Conservation (phyloP, 345 rosid species). For the Dimocarpus longan region DNA sequence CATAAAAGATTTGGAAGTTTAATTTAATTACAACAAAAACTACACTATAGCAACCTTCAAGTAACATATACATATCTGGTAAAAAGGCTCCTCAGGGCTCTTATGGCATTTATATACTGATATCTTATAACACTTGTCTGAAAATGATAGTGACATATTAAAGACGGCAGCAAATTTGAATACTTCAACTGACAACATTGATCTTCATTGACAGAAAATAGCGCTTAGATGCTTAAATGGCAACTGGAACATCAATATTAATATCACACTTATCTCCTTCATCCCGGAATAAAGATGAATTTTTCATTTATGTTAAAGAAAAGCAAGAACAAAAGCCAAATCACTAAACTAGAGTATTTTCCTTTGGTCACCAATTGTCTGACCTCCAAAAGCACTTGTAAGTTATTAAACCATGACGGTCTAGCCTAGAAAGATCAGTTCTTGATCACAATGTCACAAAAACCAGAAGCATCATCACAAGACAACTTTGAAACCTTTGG, state of each 20-base stretch:
- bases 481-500: background rate
- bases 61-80: background rate
- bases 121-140: background rate
- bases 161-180: background rate
- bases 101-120: background rate
- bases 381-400: background rate
- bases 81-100: background rate
- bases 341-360: background rate
- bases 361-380: background rate
- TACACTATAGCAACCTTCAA: constrained; percentile 9
- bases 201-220: background rate
- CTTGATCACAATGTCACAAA: background rate
- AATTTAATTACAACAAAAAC: background rate
- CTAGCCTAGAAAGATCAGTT: background rate
- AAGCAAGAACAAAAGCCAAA: background rate
- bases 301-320: background rate
- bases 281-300: background rate
- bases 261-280: no score
- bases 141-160: background rate
- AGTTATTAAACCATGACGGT: background rate
- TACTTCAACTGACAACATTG: background rate
- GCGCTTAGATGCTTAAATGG: background rate
- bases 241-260: background rate
- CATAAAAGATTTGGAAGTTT: background rate
- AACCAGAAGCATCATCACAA: background rate